A percentile compares a stretch with the other conserved stretches of the same genome.
Evolutionary conservation across 2,329 filamentous ascomycete species (phyloP).

Genomic region (Microsporum audouinii): DNA sequence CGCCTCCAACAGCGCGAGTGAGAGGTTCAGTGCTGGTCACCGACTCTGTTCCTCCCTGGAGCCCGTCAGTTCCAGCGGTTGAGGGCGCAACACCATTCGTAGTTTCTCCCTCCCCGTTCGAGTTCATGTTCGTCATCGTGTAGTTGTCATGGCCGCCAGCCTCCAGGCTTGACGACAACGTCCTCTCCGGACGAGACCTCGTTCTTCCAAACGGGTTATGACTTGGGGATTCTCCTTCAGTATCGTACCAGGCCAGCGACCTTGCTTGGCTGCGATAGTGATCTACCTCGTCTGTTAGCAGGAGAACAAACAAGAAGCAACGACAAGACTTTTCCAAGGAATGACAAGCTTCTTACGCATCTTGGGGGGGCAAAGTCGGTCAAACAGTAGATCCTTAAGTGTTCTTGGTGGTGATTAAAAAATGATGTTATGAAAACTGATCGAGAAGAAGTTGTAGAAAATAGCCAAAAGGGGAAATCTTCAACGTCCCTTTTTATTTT

Average conservation of each 20-base stretch:
- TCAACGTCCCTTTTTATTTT: neutral
- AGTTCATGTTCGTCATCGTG: neutral
- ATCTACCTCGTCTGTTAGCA: conserved; percentile 20
- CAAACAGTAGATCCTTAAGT: neutral
- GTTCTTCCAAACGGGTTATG: conserved; percentile 35
- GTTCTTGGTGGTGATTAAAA: too few species aligned
- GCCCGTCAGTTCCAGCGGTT: conserved; percentile 6
- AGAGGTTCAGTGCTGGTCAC: neutral
- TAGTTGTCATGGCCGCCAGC: conserved; percentile 11
- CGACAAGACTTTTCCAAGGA: neutral
- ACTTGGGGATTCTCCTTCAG: conserved; percentile 26
- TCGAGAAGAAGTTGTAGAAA: neutral
- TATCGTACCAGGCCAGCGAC: conserved; percentile 33
- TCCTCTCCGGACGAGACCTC: conserved; percentile 20
- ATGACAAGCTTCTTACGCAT: conserved; percentile 1
- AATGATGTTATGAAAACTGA: too few species aligned
- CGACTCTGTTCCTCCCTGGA: neutral
- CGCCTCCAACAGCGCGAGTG: neutral
- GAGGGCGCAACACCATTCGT: conserved; percentile 4
- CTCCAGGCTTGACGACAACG: conserved; percentile 24
- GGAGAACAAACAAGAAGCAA: neutral
- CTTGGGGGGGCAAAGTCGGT: neutral
- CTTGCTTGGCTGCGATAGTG: conserved; percentile 30
- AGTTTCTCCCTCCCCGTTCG: conserved; percentile 1
- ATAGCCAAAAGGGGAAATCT: neutral